These are phyloP conservation scores for Isabelozyma heimii DNA, from an alignment of 805 yeast genomes.

Conservation along the genomic window DNA sequence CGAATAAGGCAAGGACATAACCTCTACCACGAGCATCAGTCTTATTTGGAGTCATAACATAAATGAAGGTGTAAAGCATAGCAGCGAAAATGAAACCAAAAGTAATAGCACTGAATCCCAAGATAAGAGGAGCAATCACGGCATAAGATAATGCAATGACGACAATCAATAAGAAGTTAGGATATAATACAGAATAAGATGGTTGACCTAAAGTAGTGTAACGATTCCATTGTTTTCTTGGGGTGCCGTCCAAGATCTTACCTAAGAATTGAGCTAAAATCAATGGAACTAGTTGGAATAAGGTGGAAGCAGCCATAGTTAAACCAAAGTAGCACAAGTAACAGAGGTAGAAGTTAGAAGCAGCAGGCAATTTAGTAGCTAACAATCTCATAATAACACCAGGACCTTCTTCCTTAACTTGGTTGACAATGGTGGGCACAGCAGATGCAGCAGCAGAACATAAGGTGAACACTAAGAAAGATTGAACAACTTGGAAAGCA, in stretches of 20 bases:
- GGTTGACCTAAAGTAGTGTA: constrained; percentile 61
- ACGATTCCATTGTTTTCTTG: constrained; percentile 89
- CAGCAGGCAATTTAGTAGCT: constrained; percentile 77
- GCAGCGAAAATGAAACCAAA: constrained; percentile 59
- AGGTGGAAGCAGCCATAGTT: constrained; percentile 68
- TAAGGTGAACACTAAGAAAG: constrained; percentile 78
- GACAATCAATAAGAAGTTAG: constrained; percentile 70
- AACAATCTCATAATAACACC: constrained; percentile 67
- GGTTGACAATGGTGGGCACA: constrained; percentile 60
- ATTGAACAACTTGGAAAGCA: constrained; percentile 89
- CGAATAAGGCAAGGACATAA: constrained; percentile 71
- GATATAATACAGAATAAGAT: constrained; percentile 81
- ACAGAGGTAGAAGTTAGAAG: constrained; percentile 86
- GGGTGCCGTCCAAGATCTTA: constrained; percentile 74
- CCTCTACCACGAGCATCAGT: constrained; percentile 69
- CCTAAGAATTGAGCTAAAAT: constrained; percentile 72
- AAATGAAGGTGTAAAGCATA: constrained; percentile 58
- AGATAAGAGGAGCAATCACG: constrained; percentile 70
- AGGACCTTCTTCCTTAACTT: constrained; percentile 41
- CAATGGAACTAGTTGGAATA: constrained; percentile 74
- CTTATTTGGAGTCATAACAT: constrained; percentile 56
- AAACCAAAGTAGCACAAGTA: constrained; percentile 83
- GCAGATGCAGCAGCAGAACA: constrained; percentile 84
- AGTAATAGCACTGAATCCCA: constrained; percentile 64
- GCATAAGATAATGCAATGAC: constrained; percentile 75